Evolutionary conservation across 176 grass and related monocot species (phyloP), one percentile per base, ranked within the genome.

Genomic region (Carex pumila): DNA sequence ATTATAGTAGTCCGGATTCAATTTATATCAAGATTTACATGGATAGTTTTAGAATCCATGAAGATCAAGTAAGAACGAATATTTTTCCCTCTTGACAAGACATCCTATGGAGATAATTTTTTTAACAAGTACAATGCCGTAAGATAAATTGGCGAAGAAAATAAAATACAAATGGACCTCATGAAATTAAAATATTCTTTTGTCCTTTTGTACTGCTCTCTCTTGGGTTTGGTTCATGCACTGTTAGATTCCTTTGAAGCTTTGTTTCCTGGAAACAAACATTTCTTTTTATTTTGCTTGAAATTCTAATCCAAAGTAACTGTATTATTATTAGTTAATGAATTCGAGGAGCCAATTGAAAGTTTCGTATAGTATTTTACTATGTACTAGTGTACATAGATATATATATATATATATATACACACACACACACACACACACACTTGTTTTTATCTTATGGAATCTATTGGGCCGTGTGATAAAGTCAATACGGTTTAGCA

Each of bases 401-500:
- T 73, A 25, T 53, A 25, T 25, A 25, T 25, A 25, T 25, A 25
- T 25, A 25, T 25, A 25, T 25, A 25, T 25, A 25, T 25, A n/a
- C n/a, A n/a, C n/a, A n/a, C n/a, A n/a, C n/a, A n/a, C n/a, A n/a
- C n/a, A n/a, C n/a, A n/a, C n/a, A n/a, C n/a, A n/a, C n/a, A n/a
- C 25, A 29, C 12, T 13, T 52, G 3, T 21, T 73, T 73, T 53
- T 52, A 74, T 52, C 3, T 74, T 78, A 2, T 6, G 52, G 52
- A 78, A 78, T 78, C 30, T 78, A 78, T 78, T 57, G 73, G 50
- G 73, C 6, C 17, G 5, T 32, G 73, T 78, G 14, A 56, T 78
- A 29, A 57, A 9, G 19, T 74, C 45, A 74, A 52, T 74, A 74
- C 71, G 43, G 15, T 71, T 17, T 68, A n/a, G 17, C 7, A 31